Percentiles rank a stretch among this genome's conserved stretches.
Evolutionary conservation across 2,329 filamentous ascomycete species (phyloP).

Genomic region (Hirsutella minnesotensis): DNA sequence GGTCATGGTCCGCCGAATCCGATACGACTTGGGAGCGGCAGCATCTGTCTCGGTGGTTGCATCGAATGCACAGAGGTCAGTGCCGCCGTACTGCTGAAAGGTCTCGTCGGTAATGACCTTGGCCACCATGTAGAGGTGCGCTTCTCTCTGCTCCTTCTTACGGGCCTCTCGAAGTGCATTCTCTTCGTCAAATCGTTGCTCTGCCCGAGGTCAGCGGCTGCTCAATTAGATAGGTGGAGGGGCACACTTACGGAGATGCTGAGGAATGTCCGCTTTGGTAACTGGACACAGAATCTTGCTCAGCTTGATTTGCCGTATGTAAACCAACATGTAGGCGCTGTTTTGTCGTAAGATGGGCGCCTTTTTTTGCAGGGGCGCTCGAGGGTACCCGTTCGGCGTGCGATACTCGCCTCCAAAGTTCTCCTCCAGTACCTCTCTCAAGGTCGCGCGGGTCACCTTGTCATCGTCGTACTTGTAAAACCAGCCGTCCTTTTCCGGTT

Average conservation of each 20-base stretch:
- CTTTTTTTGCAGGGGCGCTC: slow-evolving; percentile 40
- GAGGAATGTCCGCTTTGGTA: slow-evolving; percentile 65
- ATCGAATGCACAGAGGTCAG: slow-evolving; percentile 68
- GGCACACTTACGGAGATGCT: slow-evolving; percentile 67
- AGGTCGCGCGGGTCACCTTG: slow-evolving; percentile 86
- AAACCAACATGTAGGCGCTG: slow-evolving; percentile 98
- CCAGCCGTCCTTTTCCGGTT: slow-evolving; percentile 81
- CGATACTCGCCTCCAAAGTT: slow-evolving; percentile 88
- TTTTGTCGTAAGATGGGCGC: slow-evolving; percentile 51
- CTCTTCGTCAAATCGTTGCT: slow-evolving; percentile 71
- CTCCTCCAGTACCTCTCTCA: slow-evolving; percentile 85
- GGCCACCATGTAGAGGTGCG: slow-evolving; percentile 81
- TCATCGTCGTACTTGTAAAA: slow-evolving; percentile 98
- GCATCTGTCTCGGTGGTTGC: slow-evolving; percentile 50
- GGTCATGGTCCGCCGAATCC: slow-evolving; percentile 62
- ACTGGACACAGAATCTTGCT: slow-evolving; percentile 72
- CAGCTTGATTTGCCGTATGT: slow-evolving; percentile 78
- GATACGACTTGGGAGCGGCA: slow-evolving; percentile 60
- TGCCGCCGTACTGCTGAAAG: slow-evolving; percentile 70
- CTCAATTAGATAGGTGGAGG: neutral
- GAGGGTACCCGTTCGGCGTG: slow-evolving; percentile 32
- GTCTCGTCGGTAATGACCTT: slow-evolving; percentile 72
- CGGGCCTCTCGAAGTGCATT: slow-evolving; percentile 61
- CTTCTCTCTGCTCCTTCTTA: slow-evolving; percentile 83
- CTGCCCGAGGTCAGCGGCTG: slow-evolving; percentile 24